phyloP scores from a whole-genome alignment of 2,329 filamentous ascomycete species.

The Ampelomyces quisqualis region DNA sequence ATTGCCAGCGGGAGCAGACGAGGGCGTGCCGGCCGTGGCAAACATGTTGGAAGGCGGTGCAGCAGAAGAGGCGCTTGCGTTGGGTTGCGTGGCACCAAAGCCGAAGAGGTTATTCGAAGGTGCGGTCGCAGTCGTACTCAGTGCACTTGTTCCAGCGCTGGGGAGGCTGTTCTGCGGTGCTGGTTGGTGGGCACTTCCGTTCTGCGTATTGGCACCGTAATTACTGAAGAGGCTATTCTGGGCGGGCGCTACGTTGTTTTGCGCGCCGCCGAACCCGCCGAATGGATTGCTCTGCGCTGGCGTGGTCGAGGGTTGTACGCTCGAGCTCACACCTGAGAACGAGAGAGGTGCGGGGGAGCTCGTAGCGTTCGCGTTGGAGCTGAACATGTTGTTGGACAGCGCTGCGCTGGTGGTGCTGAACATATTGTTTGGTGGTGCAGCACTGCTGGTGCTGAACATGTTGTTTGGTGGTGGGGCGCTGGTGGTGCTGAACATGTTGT shows the following conservation, averaged over 20 bases:
- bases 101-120: slow-evolving; percentile 16
- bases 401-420: slow-evolving; percentile 19
- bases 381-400: slow-evolving; percentile 13
- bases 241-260: slow-evolving; percentile 13
- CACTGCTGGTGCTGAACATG: too few relatives aligned
- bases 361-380: too few relatives aligned
- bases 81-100: slow-evolving; percentile 16
- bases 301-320: background rate
- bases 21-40: too few relatives aligned
- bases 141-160: slow-evolving; percentile 15
- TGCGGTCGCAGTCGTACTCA: slow-evolving; percentile 13
- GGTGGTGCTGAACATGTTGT: slow-evolving; percentile 17
- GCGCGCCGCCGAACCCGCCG: slow-evolving; percentile 17
- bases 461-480: slow-evolving; percentile 16
- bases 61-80: slow-evolving; percentile 9
- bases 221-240: slow-evolving; percentile 16
- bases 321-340: slow-evolving; percentile 10
- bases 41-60: too few relatives aligned
- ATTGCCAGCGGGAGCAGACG: slow-evolving; percentile 7
- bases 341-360: background rate
- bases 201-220: slow-evolving; percentile 21
- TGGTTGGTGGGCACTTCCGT: slow-evolving; percentile 8
- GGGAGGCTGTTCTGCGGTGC: slow-evolving; percentile 15
- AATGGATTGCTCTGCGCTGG: slow-evolving; percentile 13
- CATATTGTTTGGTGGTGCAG: slow-evolving; percentile 6